phyloP scores from a whole-genome alignment of 345 rosid genomes.

The Acer yangbiense region DNA sequence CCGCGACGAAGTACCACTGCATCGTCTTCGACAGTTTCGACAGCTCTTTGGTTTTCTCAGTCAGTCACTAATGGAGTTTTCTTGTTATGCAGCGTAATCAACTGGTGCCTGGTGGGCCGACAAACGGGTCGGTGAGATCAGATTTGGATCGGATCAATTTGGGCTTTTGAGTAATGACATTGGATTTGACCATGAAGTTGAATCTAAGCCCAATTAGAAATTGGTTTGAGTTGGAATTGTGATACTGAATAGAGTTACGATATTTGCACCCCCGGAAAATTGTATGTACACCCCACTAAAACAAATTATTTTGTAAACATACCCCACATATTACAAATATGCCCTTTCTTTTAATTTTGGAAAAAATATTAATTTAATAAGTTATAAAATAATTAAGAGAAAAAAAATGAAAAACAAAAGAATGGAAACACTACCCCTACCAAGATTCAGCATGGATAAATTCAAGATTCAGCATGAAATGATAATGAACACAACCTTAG shows the following conservation, averaged over 20 bases:
- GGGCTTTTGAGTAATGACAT: background rate
- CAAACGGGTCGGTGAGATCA: background rate
- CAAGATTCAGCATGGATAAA: no score
- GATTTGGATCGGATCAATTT: background rate
- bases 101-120: background rate
- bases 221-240: background rate
- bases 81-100: background rate
- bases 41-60: background rate
- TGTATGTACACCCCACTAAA: no score
- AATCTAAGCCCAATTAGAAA: background rate
- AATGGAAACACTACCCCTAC: no score
- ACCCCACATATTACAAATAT: no score
- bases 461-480: no score
- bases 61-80: background rate
- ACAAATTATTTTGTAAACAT: no score
- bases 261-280: no score
- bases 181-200: background rate
- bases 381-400: no score
- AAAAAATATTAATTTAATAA: no score
- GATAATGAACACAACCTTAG: no score
- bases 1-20: slow-evolving; percentile 56
- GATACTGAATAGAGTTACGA: background rate
- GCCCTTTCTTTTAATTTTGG: no score
- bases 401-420: no score
- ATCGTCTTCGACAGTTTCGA: slow-evolving; percentile 23